phyloP scores from a whole-genome alignment of 2,329 filamentous ascomycete species.

The Phialophora macrospora region DNA sequence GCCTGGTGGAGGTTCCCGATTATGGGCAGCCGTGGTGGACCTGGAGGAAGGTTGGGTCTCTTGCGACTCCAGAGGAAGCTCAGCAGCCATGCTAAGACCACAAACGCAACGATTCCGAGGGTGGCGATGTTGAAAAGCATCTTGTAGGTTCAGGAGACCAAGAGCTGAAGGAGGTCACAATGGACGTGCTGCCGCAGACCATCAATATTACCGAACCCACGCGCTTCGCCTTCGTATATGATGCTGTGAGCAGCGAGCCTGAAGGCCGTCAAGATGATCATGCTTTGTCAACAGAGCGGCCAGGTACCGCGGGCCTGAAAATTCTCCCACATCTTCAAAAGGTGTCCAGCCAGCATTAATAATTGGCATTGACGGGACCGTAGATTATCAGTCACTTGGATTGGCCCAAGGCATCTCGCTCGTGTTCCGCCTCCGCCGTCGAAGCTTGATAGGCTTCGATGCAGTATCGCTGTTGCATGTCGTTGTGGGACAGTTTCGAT shows the following conservation, averaged over 20 bases:
- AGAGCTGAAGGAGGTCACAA: background rate
- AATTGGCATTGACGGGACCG: background rate
- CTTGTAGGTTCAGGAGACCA: background rate
- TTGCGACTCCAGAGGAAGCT: background rate
- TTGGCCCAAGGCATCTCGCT: no score
- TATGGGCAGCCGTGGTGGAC: slow-evolving; percentile 11
- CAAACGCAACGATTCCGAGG: background rate
- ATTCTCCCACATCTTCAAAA: background rate
- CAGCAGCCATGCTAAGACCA: slow-evolving; percentile 1
- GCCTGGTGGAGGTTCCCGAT: slow-evolving; percentile 16
- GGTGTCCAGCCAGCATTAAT: background rate
- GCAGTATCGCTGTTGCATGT: background rate
- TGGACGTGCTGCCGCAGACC: background rate
- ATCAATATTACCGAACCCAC: no score
- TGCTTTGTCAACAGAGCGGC: slow-evolving; percentile 11
- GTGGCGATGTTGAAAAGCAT: slow-evolving; percentile 8
- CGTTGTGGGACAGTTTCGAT: background rate
- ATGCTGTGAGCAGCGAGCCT: no score
- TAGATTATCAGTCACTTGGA: background rate
- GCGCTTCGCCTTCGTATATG: no score
- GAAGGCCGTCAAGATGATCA: background rate
- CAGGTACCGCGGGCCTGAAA: background rate
- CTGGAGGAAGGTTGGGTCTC: slow-evolving; percentile 12
- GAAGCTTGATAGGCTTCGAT: background rate
- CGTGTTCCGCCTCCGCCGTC: background rate